A percentile compares a stretch with the other conserved stretches of the same genome.
Conservation (phyloP, 2,329 filamentous ascomycete genomes). For the Cyphellophora europaea region DNA sequence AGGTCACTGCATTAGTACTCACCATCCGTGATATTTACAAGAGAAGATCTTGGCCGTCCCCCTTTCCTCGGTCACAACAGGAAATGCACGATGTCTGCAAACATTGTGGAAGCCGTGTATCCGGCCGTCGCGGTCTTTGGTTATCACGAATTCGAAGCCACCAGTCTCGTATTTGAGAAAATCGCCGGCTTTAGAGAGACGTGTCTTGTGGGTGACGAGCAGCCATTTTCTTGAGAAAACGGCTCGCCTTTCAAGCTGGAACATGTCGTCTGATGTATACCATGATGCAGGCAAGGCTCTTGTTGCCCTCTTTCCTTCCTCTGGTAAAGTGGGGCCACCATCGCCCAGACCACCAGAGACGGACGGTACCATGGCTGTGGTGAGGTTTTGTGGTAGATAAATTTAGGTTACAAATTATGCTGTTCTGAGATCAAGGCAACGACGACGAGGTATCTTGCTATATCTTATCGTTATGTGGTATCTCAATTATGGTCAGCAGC, state of each 20-base stretch:
- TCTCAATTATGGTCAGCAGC: neutral
- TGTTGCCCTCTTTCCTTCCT: conserved; percentile 7
- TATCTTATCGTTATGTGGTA: neutral
- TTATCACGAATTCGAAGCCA: conserved; percentile 47
- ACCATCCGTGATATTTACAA: conserved; percentile 57
- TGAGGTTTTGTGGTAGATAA: conserved; percentile 1
- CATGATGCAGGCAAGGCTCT: conserved; percentile 41
- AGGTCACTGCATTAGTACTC: no score
- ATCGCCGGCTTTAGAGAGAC: conserved; percentile 41
- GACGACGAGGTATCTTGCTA: neutral
- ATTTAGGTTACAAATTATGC: neutral
- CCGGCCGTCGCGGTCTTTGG: conserved; percentile 39
- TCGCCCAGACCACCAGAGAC: conserved; percentile 11
- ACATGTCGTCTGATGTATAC: conserved; percentile 37
- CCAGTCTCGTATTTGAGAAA: conserved; percentile 25
- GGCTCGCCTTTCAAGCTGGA: conserved; percentile 38
- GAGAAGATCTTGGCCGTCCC: conserved; percentile 36
- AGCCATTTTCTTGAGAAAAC: conserved; percentile 40
- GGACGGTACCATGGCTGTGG: conserved; percentile 7
- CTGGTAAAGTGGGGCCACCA: conserved; percentile 3
- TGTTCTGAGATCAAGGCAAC: neutral
- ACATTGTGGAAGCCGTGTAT: conserved; percentile 56
- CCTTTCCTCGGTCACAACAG: conserved; percentile 32
- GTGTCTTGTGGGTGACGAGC: conserved; percentile 28
- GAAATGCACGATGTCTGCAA: conserved; percentile 52